Conservation (phyloP, 768 basidiomycete species). For the Asterophora parasitica region DNA sequence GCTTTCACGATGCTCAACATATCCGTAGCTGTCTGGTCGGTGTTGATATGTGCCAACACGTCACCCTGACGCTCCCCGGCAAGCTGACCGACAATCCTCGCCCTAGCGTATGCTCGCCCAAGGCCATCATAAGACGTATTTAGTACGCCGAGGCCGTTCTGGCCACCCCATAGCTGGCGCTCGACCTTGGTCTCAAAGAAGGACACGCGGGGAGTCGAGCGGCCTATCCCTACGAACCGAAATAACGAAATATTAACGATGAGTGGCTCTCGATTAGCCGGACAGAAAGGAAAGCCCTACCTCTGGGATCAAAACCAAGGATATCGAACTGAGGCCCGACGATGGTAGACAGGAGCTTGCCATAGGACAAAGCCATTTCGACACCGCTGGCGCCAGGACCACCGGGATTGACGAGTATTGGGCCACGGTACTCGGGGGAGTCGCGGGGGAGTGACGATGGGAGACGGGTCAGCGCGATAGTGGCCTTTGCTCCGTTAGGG, state of each 20-base stretch:
- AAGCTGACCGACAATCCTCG: conserved; percentile 26
- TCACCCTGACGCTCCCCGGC: conserved; percentile 27
- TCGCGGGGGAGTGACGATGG: conserved; percentile 26
- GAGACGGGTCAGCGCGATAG: conserved; percentile 39
- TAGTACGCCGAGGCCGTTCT: conserved; percentile 8
- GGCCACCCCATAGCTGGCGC: conserved; percentile 23
- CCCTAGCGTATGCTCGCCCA: conserved; percentile 27
- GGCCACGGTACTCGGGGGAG: conserved; percentile 35
- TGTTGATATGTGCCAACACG: conserved; percentile 27
- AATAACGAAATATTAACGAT: no score
- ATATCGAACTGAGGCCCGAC: conserved; percentile 42
- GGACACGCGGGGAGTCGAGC: conserved; percentile 28
- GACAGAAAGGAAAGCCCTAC: conserved; percentile 16
- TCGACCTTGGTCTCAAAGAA: conserved; percentile 34
- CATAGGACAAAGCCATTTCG: conserved; percentile 19
- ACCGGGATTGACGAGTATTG: conserved; percentile 43
- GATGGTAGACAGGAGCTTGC: conserved; percentile 22
- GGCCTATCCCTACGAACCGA: conserved; percentile 25
- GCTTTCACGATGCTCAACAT: conserved; percentile 32
- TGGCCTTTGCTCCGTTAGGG: conserved; percentile 31
- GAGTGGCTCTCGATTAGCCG: neutral
- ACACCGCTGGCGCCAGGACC: conserved; percentile 46
- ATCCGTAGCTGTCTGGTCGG: conserved; percentile 34
- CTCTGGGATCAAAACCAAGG: conserved; percentile 44
- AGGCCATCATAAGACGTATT: conserved; percentile 24